Percentiles rank a stretch among this genome's conserved stretches.
Conservation (phyloP, 2,329 filamentous ascomycete species). For the Xylariales sp. region DNA sequence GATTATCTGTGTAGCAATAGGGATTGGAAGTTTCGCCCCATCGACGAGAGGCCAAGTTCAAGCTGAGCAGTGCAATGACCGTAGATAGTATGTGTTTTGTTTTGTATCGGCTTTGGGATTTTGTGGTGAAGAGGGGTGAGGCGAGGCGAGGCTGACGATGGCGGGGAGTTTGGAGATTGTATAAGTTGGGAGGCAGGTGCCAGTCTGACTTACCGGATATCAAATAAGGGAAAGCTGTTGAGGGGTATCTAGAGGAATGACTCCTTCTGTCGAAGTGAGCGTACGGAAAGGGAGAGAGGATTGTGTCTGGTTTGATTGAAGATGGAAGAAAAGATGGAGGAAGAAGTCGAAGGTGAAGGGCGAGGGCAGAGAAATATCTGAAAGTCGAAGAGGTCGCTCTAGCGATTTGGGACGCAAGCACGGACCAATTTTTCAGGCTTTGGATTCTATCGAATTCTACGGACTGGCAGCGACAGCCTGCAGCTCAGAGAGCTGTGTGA, state of each 20-base stretch:
- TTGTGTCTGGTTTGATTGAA: constrained; percentile 29
- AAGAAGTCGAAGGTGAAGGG: constrained; percentile 30
- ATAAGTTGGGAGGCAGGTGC: background rate
- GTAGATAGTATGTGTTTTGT: background rate
- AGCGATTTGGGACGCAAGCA: constrained; percentile 38
- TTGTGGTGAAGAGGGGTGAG: constrained; percentile 2
- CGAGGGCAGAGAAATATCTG: constrained; percentile 41
- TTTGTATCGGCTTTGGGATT: background rate
- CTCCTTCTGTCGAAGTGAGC: constrained; percentile 34
- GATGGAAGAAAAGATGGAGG: constrained; percentile 23
- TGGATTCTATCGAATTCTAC: constrained; percentile 52
- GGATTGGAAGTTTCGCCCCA: background rate
- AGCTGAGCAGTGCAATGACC: background rate
- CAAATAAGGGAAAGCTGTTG: constrained; percentile 9
- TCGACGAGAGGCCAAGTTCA: background rate
- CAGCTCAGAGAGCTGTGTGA: constrained; percentile 9
- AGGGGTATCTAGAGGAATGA: constrained; percentile 32
- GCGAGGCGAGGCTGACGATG: constrained; percentile 38
- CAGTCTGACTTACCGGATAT: constrained; percentile 36
- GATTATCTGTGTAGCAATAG: background rate
- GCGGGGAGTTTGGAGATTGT: constrained; percentile 28
- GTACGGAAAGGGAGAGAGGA: constrained; percentile 8
- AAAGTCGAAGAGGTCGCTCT: constrained; percentile 29
- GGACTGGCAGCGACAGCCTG: constrained; percentile 42
- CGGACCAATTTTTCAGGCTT: constrained; percentile 43